Evolutionary conservation across 1,139 yeast species (phyloP).

Genomic region (Pichia cactophila): DNA sequence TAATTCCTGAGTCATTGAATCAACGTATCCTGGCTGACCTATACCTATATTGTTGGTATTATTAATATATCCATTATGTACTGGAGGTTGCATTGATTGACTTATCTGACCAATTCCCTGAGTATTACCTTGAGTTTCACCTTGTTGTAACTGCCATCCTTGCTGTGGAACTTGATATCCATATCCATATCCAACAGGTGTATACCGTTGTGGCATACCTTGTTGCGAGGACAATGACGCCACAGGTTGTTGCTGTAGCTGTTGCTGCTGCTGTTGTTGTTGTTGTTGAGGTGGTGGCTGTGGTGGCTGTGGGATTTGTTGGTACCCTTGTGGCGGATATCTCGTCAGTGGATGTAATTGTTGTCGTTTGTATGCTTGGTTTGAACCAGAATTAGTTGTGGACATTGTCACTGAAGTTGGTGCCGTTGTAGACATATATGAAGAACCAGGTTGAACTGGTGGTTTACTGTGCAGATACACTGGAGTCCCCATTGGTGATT

Average conservation of each 20-base stretch:
- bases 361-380: not conserved
- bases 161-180: not conserved
- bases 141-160: not conserved
- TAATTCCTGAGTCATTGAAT: constrained; percentile 20
- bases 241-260: not conserved
- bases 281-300: not conserved
- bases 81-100: not conserved
- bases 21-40: constrained; percentile 12
- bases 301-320: not conserved
- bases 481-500: not conserved
- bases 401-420: too few relatives aligned
- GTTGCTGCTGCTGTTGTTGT: not conserved
- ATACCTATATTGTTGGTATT: too few relatives aligned
- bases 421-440: not conserved
- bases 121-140: not conserved
- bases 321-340: not conserved
- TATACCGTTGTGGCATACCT: too few relatives aligned
- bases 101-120: too few relatives aligned
- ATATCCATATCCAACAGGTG: too few relatives aligned
- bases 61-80: not conserved
- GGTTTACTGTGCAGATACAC: not conserved
- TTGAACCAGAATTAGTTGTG: too few relatives aligned
- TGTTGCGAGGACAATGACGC: too few relatives aligned
- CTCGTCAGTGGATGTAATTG: not conserved
- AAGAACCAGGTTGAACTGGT: not conserved